Percentiles rank a stretch among this genome's conserved stretches.
These are phyloP conservation scores for Colletotrichum gigasporum DNA, from an alignment of 2,329 filamentous ascomycete species.

Conservation along the genomic window DNA sequence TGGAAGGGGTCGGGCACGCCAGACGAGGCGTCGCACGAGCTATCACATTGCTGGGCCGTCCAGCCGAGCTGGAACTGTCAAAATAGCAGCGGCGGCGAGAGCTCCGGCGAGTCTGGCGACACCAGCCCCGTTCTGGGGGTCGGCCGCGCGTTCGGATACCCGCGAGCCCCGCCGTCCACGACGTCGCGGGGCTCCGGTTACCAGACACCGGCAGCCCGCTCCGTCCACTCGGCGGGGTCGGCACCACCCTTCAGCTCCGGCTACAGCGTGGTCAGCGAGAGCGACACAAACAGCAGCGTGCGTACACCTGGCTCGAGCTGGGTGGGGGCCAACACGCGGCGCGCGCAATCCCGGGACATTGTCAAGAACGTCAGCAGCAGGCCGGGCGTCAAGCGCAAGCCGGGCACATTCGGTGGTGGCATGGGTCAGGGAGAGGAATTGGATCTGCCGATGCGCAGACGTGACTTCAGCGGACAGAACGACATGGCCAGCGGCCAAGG, in stretches of 20 bases:
- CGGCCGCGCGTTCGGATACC: constrained; percentile 33
- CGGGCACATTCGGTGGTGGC: constrained; percentile 26
- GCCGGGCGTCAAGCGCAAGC: constrained; percentile 26
- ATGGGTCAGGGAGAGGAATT: constrained; percentile 38
- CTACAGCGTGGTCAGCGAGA: constrained; percentile 41
- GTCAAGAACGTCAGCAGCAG: constrained; percentile 7
- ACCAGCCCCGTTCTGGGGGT: constrained; percentile 34
- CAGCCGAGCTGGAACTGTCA: constrained; percentile 50
- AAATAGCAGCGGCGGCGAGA: constrained; percentile 39
- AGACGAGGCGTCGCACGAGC: constrained; percentile 56
- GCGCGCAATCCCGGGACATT: constrained; percentile 33
- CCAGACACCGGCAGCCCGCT: constrained; percentile 35
- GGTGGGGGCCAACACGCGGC: constrained; percentile 10
- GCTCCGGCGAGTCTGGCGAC: constrained; percentile 36
- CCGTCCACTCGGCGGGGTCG: constrained; percentile 32
- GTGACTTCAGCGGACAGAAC: constrained; percentile 18
- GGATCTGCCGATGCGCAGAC: constrained; percentile 34
- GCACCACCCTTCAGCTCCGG: constrained; percentile 39
- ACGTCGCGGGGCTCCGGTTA: constrained; percentile 30
- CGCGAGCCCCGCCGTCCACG: constrained; percentile 37
- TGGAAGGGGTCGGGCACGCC: constrained; percentile 54
- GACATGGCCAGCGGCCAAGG: constrained; percentile 22
- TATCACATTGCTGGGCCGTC: constrained; percentile 62
- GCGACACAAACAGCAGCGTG: constrained; percentile 39
- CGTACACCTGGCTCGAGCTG: constrained; percentile 35